These are phyloP conservation scores for Penicillium expansum DNA, from an alignment of 2,329 filamentous ascomycete species.

Conservation along the genomic window DNA sequence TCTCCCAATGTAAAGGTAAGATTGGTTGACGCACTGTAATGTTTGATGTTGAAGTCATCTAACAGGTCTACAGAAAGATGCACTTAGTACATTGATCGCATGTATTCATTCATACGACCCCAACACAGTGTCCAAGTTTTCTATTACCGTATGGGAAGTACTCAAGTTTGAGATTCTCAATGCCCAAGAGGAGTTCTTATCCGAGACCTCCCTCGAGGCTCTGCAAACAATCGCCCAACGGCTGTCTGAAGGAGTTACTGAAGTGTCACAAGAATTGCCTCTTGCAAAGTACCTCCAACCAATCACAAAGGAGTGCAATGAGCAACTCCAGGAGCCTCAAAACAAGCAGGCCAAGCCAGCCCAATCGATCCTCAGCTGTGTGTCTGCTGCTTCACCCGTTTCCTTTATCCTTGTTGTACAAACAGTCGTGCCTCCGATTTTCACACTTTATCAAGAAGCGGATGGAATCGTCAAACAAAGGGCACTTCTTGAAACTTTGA, in stretches of 20 bases:
- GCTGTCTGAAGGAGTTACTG: conserved; percentile 48
- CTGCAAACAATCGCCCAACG: conserved; percentile 56
- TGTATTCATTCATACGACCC: conserved; percentile 60
- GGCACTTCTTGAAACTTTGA: conserved; percentile 60
- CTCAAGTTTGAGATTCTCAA: conserved; percentile 68
- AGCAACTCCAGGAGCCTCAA: conserved; percentile 65
- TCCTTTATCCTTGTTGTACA: conserved; percentile 57
- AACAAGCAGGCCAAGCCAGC: conserved; percentile 66
- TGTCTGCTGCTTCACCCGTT: conserved; percentile 54
- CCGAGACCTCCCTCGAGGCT: conserved; percentile 56
- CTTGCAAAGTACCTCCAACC: conserved; percentile 57
- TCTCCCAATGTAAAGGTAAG: conserved; percentile 64
- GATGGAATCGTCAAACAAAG: conserved; percentile 62
- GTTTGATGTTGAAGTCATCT: conserved; percentile 14
- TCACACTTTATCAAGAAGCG: conserved; percentile 60
- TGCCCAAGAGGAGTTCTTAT: conserved; percentile 64
- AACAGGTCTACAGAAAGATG: conserved; percentile 53
- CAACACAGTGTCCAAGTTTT: conserved; percentile 59
- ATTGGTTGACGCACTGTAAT: background rate
- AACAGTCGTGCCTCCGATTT: conserved; percentile 56
- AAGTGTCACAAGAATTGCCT: conserved; percentile 41
- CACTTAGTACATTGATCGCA: conserved; percentile 60
- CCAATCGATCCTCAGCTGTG: conserved; percentile 57
- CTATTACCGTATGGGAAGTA: conserved; percentile 65
- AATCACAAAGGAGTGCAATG: conserved; percentile 65